Conservation (phyloP, 371 early-diverging fungal genomes). For the Polyrhizophydium stewartii region DNA sequence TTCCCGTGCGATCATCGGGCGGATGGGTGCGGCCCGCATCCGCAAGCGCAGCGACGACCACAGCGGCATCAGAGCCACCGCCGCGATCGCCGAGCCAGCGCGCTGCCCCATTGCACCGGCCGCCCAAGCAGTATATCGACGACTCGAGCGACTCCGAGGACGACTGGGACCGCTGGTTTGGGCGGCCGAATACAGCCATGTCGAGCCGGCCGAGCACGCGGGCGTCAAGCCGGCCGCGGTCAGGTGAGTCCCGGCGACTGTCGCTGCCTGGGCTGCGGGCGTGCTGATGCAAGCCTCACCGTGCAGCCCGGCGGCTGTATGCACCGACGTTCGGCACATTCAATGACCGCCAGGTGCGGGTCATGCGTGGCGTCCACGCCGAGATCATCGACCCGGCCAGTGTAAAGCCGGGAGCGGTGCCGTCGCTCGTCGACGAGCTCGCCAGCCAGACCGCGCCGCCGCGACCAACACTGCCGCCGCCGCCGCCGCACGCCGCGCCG, state of each 20-base stretch:
- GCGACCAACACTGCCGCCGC: no score
- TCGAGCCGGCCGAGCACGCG: conserved; percentile 2
- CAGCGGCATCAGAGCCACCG: no score
- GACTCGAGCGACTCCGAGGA: conserved; percentile 4
- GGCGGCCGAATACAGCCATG: neutral
- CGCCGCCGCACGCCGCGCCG: no score
- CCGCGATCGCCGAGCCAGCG: no score
- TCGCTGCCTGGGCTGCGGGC: no score
- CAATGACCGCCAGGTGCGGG: neutral
- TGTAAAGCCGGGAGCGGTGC: no score
- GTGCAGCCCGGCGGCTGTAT: neutral
- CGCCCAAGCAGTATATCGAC: neutral
- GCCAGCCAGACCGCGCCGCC: no score
- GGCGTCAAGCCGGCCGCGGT: neutral
- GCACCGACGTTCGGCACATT: neutral
- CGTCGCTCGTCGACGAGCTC: no score
- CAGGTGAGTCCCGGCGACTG: neutral
- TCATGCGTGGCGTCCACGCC: neutral
- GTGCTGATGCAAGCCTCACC: neutral
- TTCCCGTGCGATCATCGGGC: no score
- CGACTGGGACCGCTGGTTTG: neutral
- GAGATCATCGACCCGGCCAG: neutral
- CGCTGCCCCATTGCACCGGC: no score
- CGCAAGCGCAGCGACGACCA: no score
- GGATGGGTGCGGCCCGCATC: no score